Evolutionary conservation across 2,329 filamentous ascomycete species (phyloP).

Genomic region (Coniochaeta sp.): DNA sequence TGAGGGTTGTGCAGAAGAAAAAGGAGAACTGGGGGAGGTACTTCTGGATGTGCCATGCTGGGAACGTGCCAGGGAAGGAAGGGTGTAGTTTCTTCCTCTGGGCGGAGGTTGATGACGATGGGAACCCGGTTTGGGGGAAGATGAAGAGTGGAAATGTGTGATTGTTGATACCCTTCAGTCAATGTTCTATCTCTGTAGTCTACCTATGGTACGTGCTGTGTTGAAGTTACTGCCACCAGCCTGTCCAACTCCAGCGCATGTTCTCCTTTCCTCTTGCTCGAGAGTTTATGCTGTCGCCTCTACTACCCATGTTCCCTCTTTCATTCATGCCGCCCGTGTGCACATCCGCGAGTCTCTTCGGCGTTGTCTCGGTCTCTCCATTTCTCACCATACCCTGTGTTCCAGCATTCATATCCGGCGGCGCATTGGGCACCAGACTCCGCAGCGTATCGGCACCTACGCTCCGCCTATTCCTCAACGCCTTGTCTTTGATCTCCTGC

Average conservation of each 20-base stretch:
- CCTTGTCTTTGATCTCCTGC: slow-evolving; percentile 6
- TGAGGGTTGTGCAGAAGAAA: slow-evolving; percentile 78
- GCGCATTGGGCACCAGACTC: slow-evolving; percentile 8
- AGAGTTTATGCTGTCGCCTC: background rate
- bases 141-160: background rate
- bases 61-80: slow-evolving; percentile 60
- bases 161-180: background rate
- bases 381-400: background rate
- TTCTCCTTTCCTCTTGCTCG: slow-evolving; percentile 6
- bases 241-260: slow-evolving; percentile 10
- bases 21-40: slow-evolving; percentile 67
- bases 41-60: slow-evolving; percentile 89
- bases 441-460: slow-evolving; percentile 11
- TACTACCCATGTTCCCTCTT: no score
- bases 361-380: no score
- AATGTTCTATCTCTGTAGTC: background rate
- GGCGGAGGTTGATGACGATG: slow-evolving; percentile 82
- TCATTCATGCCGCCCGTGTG: background rate
- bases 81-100: slow-evolving; percentile 77
- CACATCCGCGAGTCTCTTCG: background rate
- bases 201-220: background rate
- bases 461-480: slow-evolving; percentile 7
- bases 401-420: background rate
- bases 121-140: slow-evolving; percentile 59
- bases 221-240: slow-evolving; percentile 12